Evolutionary conservation across 495 filamentous ascomycete species (phyloP), one percentile per base, ranked within the genome.

Genomic region (Tuber melanosporum): DNA sequence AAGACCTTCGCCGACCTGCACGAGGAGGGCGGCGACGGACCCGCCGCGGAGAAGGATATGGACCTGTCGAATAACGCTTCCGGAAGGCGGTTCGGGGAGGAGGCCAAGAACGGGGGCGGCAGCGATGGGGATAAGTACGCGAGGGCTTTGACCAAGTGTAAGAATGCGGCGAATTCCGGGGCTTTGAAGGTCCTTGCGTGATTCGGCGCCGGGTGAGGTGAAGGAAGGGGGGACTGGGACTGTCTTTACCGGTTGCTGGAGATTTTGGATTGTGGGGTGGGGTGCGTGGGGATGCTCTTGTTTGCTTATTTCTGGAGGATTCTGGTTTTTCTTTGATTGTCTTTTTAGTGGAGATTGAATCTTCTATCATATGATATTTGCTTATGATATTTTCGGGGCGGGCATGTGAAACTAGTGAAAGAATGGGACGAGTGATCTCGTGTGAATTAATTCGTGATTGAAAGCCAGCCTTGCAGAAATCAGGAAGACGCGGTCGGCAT

Each of bases 31-130:
- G 44, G 71, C 15, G 52, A 20, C 26, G 71, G 71, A 3, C 75
- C 42, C 6, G 42, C 42, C 3, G 42, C 42, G 0, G 49, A 76
- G 73, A 75, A 57, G 75, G 42, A n/a, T 0, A 76, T 76, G 73
- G 75, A 76, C 52, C 45, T 57, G 42, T 44, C 75, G 47, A 76
- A 76, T 62, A 76, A 76, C 36, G 75, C 69, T 36, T 32, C 70
- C 7, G 74, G 74, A 42, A 74, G 74, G n/a, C 0, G n/a, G 19
- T 19, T 75, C 41, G 74, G 74, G 14, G 74, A 26, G 43, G 20
- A 66, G 9, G 47, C 22, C 7, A 57, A 57, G 20, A 57, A 20
- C 22, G 49, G 49, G 49, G 49, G 49, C 12, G 49, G 49, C 7
- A 10, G 8, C 5, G 22, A 57, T 57, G 22, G 19, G 7, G 49